These are phyloP conservation scores for Kurtzmaniella quercitrusa DNA, from an alignment of 1,139 yeast species.

Conservation along the genomic window DNA sequence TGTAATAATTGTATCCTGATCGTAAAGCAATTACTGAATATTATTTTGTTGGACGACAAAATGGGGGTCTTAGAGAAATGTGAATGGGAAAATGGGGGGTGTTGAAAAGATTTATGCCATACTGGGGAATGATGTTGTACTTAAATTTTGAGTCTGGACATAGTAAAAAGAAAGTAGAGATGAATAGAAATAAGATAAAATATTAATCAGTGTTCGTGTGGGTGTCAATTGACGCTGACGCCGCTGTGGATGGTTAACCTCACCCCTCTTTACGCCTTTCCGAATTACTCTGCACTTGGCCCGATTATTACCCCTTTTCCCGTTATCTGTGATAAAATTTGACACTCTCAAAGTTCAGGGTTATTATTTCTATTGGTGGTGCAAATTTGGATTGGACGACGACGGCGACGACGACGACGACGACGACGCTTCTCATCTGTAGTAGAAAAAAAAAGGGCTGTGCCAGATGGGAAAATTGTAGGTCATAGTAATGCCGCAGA, in stretches of 20 bases:
- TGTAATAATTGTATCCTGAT: background rate
- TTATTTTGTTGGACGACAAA: too few species aligned
- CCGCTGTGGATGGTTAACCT: background rate
- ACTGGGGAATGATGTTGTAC: too few species aligned
- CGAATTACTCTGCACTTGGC: background rate
- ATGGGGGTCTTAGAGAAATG: too few species aligned
- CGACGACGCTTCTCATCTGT: too few species aligned
- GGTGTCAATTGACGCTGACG: background rate
- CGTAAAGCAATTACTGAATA: background rate
- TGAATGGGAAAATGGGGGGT: too few species aligned
- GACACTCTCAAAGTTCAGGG: background rate
- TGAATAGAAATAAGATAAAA: background rate
- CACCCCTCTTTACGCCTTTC: background rate
- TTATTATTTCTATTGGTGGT: background rate
- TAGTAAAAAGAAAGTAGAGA: background rate
- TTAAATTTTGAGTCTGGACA: too few species aligned
- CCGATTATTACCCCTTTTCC: background rate
- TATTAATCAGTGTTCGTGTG: background rate
- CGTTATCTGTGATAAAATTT: background rate
- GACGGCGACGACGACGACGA: too few species aligned
- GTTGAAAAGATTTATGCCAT: too few species aligned
- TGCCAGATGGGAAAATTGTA: too few species aligned
- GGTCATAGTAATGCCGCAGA: background rate
- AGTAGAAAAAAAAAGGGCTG: too few species aligned
- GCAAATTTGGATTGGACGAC: background rate